Evolutionary conservation across 164 flowering plant species (phyloP).

Genomic region (Stephania cephalantha): DNA sequence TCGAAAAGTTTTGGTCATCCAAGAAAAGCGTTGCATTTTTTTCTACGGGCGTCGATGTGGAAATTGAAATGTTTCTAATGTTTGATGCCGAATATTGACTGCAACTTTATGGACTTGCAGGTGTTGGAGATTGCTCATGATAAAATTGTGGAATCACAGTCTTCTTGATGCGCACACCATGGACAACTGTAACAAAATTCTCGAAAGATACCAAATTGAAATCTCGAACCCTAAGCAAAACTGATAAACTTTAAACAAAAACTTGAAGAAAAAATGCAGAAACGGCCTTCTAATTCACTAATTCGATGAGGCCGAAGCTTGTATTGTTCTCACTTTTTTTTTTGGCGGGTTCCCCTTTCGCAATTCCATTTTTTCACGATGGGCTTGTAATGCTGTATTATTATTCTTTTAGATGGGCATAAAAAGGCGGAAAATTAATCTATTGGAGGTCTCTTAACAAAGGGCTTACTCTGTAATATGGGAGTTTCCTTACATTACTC

Average conservation of each 20-base stretch:
- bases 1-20: too few relatives aligned
- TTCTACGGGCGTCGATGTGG: too few relatives aligned
- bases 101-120: conserved; percentile 32
- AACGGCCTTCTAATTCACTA: neutral
- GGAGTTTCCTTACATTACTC: neutral
- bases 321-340: neutral
- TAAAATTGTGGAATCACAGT: conserved; percentile 94
- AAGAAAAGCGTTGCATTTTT: too few relatives aligned
- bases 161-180: conserved; percentile 81
- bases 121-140: conserved; percentile 97
- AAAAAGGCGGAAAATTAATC: neutral
- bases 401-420: conserved; percentile 2
- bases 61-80: too few relatives aligned
- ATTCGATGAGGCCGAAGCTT: neutral
- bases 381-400: neutral
- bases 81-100: neutral
- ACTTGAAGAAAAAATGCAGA: neutral
- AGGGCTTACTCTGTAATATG: neutral
- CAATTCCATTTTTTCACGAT: neutral
- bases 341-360: neutral
- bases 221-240: conserved; percentile 25
- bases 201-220: conserved; percentile 40
- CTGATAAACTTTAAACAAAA: conserved; percentile 4
- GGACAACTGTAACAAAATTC: conserved; percentile 68
- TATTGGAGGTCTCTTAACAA: neutral